Evolutionary conservation across 2,329 filamentous ascomycete genomes (phyloP), one percentile per base, ranked within the genome.

Genomic region (Pseudogymnoascus sp.): DNA sequence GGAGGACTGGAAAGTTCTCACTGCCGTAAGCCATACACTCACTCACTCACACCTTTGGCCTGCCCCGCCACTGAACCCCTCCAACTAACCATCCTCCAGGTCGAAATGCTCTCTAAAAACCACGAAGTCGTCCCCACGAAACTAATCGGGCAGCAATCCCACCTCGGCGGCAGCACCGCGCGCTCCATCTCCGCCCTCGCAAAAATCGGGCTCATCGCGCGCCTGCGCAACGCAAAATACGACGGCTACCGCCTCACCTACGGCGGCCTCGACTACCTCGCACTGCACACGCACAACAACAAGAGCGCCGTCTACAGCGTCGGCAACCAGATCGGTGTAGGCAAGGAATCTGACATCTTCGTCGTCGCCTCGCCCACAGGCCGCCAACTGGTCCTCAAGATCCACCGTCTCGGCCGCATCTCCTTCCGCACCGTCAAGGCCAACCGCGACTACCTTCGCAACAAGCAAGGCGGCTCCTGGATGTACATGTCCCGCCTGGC

Each of bases 201-300:
- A 65, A 99, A 99, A 76, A 86, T 88, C 57, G 90, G 90, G 63
- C 82, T 99, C 69, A 96, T 99, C 69, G 92, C 89, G 47, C 89
- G 89, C 68, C 86, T 96, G 68, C 96, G 96, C 75, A 96, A 97
- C 74, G 90, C 93, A 65, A 93, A 91, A 74, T 99, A 99, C 76
- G 94, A 99, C 71, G 94, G 94, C 64, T 99, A 99, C 77, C 87
- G 95, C 60, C 82, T 99, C 60, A 96, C 93, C 6, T 99, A 99
- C 73, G 94, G 94, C 69, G 94, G 94, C 2, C 86, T 97, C 57
- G 94, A 99, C 78, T 99, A 99, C 75, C 86, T 99, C n/a, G 91
- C 94, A 14, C 82, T 99, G 60, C 92, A 97, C 76, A 86, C 91
- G 0, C 88, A 97, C 73, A 87, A 92, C 62, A 88, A 89, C 69